Percentiles rank a stretch among this genome's conserved stretches.
Evolutionary conservation across 2,329 filamentous ascomycete species (phyloP).

Genomic region (Fusarium phyllophilum): DNA sequence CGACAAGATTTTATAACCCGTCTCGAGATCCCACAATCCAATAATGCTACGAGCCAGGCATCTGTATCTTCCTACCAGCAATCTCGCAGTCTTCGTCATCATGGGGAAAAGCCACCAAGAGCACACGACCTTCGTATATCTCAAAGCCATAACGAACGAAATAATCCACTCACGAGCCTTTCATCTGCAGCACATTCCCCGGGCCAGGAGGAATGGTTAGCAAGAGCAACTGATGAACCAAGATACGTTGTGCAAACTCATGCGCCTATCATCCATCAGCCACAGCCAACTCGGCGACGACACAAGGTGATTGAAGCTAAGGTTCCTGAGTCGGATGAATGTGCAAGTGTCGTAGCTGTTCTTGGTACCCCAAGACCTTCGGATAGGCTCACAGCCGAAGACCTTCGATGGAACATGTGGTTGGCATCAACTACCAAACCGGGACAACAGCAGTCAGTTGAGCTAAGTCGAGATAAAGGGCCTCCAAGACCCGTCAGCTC

Average conservation of each 20-base stretch:
- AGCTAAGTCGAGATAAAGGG: not conserved
- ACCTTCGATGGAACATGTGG: constrained; percentile 41
- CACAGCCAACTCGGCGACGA: constrained; percentile 37
- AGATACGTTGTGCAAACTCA: constrained; percentile 27
- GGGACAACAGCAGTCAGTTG: not conserved
- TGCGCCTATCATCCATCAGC: constrained; percentile 40
- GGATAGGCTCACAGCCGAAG: constrained; percentile 17
- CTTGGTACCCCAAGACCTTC: constrained; percentile 9
- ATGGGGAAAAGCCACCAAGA: not conserved
- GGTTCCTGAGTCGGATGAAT: constrained; percentile 23
- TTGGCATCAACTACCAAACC: constrained; percentile 9
- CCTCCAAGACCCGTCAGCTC: constrained; percentile 20
- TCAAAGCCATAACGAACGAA: not conserved
- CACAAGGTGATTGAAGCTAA: constrained; percentile 13
- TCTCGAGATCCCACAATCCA: not conserved
- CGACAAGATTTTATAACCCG: not conserved
- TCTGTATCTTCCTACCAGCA: not conserved
- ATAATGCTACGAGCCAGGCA: not conserved
- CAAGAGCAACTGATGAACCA: constrained; percentile 9
- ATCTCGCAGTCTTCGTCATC: not conserved
- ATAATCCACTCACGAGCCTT: not conserved
- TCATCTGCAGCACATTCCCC: not conserved
- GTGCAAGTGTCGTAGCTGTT: constrained; percentile 25
- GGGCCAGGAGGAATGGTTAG: not conserved
- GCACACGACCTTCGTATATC: too few species aligned